These are phyloP conservation scores for Cutaneotrichosporon cutaneum DNA, from an alignment of 1,284 basidiomycete species.

Conservation along the genomic window DNA sequence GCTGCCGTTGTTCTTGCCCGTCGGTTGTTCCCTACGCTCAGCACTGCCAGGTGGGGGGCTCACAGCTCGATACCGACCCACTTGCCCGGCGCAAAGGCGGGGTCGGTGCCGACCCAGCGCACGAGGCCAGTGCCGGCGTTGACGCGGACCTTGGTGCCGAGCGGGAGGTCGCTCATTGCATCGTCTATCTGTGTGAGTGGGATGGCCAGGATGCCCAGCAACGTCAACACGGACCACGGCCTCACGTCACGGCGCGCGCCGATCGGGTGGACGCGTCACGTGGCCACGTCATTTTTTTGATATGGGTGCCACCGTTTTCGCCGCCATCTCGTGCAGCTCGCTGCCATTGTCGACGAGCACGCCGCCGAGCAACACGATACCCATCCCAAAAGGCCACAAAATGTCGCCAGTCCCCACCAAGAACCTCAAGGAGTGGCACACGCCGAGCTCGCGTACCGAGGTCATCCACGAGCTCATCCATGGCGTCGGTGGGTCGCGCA, in stretches of 20 bases:
- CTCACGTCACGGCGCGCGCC: neutral
- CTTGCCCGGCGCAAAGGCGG: slow-evolving; percentile 81
- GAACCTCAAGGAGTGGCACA: slow-evolving; percentile 51
- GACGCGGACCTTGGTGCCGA: slow-evolving; percentile 62
- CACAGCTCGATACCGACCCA: slow-evolving; percentile 93
- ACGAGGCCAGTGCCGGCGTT: slow-evolving; percentile 78
- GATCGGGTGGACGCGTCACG: neutral
- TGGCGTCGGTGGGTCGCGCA: slow-evolving; percentile 70
- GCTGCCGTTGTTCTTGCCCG: slow-evolving; percentile 94
- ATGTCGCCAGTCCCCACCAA: slow-evolving; percentile 40
- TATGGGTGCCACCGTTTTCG: slow-evolving; percentile 10
- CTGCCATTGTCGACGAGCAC: slow-evolving; percentile 4
- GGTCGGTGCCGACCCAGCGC: slow-evolving; percentile 76
- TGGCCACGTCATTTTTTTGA: slow-evolving; percentile 3
- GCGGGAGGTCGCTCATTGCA: slow-evolving; percentile 44
- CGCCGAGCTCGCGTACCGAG: slow-evolving; percentile 71
- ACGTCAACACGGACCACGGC: slow-evolving; percentile 3
- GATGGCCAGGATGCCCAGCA: neutral
- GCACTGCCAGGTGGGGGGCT: slow-evolving; percentile 13
- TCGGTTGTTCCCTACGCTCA: slow-evolving; percentile 56
- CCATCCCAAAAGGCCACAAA: slow-evolving; percentile 22
- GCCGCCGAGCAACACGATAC: neutral
- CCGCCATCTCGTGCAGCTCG: neutral
- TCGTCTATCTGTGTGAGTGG: neutral
- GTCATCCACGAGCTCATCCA: slow-evolving; percentile 86